Evolutionary conservation across 108 stramenopile species (phyloP).

Genomic region (Bacterosira constricta): DNA sequence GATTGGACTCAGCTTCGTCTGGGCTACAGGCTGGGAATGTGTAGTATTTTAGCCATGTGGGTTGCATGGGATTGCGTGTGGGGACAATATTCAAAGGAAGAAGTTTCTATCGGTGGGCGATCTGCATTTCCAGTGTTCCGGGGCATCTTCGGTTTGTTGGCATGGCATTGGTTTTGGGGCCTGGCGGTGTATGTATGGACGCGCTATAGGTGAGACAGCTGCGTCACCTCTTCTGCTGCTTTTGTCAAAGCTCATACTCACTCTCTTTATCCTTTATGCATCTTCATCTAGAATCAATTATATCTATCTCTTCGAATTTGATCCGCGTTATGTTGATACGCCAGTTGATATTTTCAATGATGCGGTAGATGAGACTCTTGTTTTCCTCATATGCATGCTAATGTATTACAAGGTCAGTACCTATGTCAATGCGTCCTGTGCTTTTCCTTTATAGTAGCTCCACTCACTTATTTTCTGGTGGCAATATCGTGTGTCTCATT

Average conservation of each 20-base stretch:
- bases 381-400: slow-evolving; percentile 72
- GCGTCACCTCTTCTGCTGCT: too few relatives aligned
- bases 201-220: slow-evolving; percentile 33
- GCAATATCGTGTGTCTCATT: background rate
- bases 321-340: slow-evolving; percentile 76
- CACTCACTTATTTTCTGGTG: background rate
- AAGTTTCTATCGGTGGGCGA: slow-evolving; percentile 79
- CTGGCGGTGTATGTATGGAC: slow-evolving; percentile 86
- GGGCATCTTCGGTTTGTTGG: slow-evolving; percentile 85
- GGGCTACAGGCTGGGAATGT: slow-evolving; percentile 92
- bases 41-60: slow-evolving; percentile 87
- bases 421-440: background rate
- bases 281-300: slow-evolving; percentile 75
- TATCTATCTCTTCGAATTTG: slow-evolving; percentile 89
- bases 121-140: slow-evolving; percentile 92
- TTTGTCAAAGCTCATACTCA: background rate
- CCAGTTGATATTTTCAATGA: slow-evolving; percentile 83
- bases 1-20: slow-evolving; percentile 92
- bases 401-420: slow-evolving; percentile 69
- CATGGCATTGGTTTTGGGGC: slow-evolving; percentile 95
- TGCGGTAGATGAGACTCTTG: slow-evolving; percentile 82
- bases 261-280: background rate
- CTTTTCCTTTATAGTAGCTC: background rate
- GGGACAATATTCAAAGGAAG: slow-evolving; percentile 66
- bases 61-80: slow-evolving; percentile 94